phyloP scores from a whole-genome alignment of 2,329 filamentous ascomycete genomes.

The Sporothrix euskadiensis region DNA sequence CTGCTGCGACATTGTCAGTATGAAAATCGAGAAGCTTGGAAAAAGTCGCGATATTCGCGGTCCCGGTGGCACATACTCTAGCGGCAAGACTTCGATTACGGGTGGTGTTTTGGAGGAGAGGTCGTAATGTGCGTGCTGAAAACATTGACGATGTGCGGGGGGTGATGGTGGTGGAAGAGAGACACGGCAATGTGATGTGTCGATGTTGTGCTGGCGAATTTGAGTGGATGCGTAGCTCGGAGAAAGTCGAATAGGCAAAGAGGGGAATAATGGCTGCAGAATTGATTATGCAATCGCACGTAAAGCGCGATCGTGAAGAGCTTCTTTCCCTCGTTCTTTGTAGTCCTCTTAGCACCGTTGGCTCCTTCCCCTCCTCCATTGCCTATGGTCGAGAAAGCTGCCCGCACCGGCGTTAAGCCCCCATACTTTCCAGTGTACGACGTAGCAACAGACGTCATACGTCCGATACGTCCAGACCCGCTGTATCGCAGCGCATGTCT shows the following conservation, averaged over 20 bases:
- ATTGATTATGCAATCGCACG: constrained; percentile 19
- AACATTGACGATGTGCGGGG: constrained; percentile 14
- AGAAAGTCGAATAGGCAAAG: background rate
- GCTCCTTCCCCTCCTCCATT: background rate
- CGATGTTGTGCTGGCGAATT: background rate
- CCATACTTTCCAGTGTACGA: background rate
- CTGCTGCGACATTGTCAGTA: constrained; percentile 36
- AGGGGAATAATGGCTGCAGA: background rate
- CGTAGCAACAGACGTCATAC: background rate
- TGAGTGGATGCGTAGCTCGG: background rate
- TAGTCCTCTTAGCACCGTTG: background rate
- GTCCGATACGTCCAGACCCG: constrained; percentile 4
- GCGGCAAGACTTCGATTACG: background rate
- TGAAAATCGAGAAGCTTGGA: background rate
- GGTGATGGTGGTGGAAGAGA: background rate
- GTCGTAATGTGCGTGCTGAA: constrained; percentile 19
- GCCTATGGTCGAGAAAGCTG: too few relatives aligned
- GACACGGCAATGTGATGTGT: background rate
- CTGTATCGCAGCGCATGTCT: background rate
- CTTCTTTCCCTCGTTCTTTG: background rate
- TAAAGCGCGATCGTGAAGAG: constrained; percentile 22
- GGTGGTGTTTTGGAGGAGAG: constrained; percentile 9
- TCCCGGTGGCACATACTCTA: background rate
- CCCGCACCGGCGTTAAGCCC: constrained; percentile 7
- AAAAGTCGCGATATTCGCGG: background rate